Evolutionary conservation across 352 stramenopile species (phyloP).

Genomic region (Aphanomyces cochlioides): DNA sequence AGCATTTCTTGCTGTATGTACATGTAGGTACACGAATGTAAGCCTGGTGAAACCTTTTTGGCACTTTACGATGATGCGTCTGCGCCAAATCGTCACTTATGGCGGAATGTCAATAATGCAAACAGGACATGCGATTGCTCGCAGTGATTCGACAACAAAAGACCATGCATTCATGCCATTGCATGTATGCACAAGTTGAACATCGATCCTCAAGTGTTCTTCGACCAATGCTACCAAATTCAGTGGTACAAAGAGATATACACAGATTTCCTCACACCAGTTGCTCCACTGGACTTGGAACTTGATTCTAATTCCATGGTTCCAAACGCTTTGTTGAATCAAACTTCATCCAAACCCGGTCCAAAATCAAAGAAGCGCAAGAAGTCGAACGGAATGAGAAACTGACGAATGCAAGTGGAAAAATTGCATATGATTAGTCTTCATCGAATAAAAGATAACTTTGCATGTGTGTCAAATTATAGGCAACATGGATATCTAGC

Average conservation of each 20-base stretch:
- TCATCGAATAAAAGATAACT: too few relatives aligned
- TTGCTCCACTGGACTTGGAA: not conserved
- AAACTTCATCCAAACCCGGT: not conserved
- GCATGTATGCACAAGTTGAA: not conserved
- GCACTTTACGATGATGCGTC: not conserved
- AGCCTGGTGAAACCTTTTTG: not conserved
- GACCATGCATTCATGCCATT: not conserved
- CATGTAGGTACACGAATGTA: not conserved
- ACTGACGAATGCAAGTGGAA: not conserved
- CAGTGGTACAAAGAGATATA: conserved; percentile 1
- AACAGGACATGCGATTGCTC: not conserved
- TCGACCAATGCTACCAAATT: not conserved
- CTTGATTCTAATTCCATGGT: not conserved
- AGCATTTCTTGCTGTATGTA: not conserved
- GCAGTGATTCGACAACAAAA: not conserved
- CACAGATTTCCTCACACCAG: not conserved
- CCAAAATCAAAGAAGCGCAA: conserved; percentile 1
- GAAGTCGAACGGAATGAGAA: not conserved
- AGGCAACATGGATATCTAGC: too few relatives aligned
- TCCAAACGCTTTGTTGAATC: not conserved
- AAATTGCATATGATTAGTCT: not conserved
- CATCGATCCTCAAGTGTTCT: not conserved
- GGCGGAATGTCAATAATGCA: not conserved
- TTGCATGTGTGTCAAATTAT: too few relatives aligned
- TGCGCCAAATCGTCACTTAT: not conserved